Evolutionary conservation across 495 filamentous ascomycete genomes (phyloP).

Genomic region (Amphirosellinia nigrospora): DNA sequence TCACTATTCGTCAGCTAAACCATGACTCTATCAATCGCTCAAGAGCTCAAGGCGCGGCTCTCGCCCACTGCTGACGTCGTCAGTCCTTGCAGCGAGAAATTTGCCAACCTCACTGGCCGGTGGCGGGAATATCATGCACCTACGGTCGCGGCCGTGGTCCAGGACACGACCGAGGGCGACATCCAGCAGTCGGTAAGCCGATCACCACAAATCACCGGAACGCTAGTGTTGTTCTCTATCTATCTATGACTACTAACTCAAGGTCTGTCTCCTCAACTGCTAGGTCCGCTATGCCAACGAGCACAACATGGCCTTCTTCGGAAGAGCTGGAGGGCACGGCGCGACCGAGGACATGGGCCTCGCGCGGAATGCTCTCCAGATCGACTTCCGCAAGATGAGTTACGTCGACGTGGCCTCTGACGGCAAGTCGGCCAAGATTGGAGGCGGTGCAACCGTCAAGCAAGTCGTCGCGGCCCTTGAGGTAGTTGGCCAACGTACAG

Average conservation of each 20-base stretch:
- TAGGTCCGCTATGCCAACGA: conserved; percentile 26
- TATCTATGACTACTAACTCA: not conserved
- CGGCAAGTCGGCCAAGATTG: conserved; percentile 3
- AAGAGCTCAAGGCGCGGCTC: not conserved
- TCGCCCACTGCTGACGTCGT: not conserved
- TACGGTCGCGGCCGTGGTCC: not conserved
- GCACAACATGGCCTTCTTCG: conserved; percentile 26
- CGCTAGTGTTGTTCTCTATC: not conserved
- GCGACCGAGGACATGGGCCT: not conserved
- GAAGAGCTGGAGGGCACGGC: conserved; percentile 23
- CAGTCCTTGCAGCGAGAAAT: not conserved
- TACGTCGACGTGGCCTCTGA: not conserved
- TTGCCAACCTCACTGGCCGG: not conserved
- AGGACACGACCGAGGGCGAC: conserved; percentile 11
- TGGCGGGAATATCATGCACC: conserved; percentile 15
- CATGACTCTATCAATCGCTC: not conserved
- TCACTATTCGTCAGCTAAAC: not conserved
- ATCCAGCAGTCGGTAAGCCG: conserved; percentile 16
- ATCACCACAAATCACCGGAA: not conserved
- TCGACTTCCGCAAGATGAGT: conserved; percentile 16
- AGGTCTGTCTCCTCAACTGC: not conserved
- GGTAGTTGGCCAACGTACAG: conserved; percentile 2
- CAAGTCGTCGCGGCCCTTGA: not conserved
- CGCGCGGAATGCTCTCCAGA: not conserved
- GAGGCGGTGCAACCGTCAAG: conserved; percentile 3